These are phyloP conservation scores for Anacardium occidentale DNA, from an alignment of 345 rosid genomes.

Conservation along the genomic window DNA sequence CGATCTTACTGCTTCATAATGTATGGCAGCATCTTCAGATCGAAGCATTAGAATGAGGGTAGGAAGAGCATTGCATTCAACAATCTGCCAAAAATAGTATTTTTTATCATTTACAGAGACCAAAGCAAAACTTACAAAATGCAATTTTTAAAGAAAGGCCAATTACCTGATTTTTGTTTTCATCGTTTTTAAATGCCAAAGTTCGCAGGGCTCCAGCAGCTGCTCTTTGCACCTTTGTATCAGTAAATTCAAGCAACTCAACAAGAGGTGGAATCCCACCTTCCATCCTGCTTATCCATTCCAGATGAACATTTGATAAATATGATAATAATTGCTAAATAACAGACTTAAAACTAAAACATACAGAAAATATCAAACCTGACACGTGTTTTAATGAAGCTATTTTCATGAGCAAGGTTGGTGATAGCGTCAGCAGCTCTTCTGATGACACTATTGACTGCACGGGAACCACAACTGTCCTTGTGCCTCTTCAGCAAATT, in stretches of 20 bases:
- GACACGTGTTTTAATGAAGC: constrained; percentile 90
- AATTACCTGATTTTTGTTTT: constrained; percentile 82
- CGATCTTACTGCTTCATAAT: constrained; percentile 90
- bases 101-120: constrained; percentile 14
- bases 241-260: constrained; percentile 84
- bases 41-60: constrained; percentile 90
- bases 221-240: constrained; percentile 94
- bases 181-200: constrained; percentile 96
- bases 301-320: constrained; percentile 22
- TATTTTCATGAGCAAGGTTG: constrained; percentile 97
- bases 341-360: constrained; percentile 16
- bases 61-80: constrained; percentile 90
- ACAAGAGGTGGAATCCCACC: constrained; percentile 98
- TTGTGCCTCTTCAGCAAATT: constrained; percentile 71
- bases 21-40: constrained; percentile 97
- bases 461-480: constrained; percentile 61
- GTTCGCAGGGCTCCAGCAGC: constrained; percentile 98
- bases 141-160: constrained; percentile 18
- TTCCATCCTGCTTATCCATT: constrained; percentile 60
- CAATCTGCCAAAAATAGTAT: constrained; percentile 61
- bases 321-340: background rate
- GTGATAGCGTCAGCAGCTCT: constrained; percentile 99
- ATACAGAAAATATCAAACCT: constrained; percentile 55
- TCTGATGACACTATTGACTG: constrained; percentile 84
- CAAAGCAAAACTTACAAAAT: constrained; percentile 15